These are phyloP conservation scores for Aspergillus ochraceus DNA, from an alignment of 2,329 filamentous ascomycete species.

Conservation along the genomic window DNA sequence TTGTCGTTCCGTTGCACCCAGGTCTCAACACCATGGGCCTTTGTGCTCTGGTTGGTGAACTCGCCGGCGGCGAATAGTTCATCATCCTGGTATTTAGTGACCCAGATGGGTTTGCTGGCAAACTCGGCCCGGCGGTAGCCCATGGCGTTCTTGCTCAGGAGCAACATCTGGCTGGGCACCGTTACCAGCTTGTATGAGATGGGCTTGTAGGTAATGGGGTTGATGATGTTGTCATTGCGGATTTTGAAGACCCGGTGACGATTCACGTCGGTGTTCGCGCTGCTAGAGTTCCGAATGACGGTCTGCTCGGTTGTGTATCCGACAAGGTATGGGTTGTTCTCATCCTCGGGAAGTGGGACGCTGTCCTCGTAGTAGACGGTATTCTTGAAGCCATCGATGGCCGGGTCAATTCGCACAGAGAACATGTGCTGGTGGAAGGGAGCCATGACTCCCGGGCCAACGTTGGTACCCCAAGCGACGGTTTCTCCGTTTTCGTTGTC, in stretches of 20 bases:
- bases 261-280: conserved; percentile 50
- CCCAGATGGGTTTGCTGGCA: conserved; percentile 56
- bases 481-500: conserved; percentile 59
- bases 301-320: conserved; percentile 54
- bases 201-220: conserved; percentile 55
- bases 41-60: conserved; percentile 59
- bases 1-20: conserved; percentile 51
- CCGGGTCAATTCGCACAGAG: conserved; percentile 64
- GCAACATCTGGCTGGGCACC: conserved; percentile 59
- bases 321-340: conserved; percentile 51
- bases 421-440: conserved; percentile 77
- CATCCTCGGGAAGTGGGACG: conserved; percentile 59
- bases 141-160: conserved; percentile 51
- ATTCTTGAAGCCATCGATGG: conserved; percentile 58
- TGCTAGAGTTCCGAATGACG: conserved; percentile 47
- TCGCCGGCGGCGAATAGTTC: conserved; percentile 57
- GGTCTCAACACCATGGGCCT: conserved; percentile 54
- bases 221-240: conserved; percentile 52
- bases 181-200: conserved; percentile 59
- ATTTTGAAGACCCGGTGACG: conserved; percentile 60
- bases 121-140: conserved; percentile 55
- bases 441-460: conserved; percentile 68
- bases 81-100: conserved; percentile 54
- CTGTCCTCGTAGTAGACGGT: conserved; percentile 59
- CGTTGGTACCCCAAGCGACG: conserved; percentile 67